Conservation (phyloP, 148 eudicot genomes). For the Fagopyrum tataricum region DNA sequence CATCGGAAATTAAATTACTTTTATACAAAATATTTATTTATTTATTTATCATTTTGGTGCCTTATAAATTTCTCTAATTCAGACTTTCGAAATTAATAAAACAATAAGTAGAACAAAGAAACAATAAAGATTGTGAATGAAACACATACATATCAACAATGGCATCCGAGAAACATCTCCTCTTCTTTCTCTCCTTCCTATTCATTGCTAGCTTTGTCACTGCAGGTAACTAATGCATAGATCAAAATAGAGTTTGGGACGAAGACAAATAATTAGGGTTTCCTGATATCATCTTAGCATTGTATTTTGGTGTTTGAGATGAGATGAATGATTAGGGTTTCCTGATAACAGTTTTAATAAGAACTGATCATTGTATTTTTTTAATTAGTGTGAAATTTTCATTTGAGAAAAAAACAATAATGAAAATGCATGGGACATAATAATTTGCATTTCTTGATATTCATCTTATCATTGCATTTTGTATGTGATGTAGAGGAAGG, state of each 20-base stretch:
- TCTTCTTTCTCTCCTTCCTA: conserved; percentile 2
- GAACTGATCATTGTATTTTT: neutral
- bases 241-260: too few relatives aligned
- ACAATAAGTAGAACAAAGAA: neutral
- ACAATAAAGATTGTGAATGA: neutral
- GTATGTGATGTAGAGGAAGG: neutral
- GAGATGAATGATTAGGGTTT: too few relatives aligned
- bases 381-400: neutral
- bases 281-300: too few relatives aligned
- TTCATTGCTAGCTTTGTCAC: neutral
- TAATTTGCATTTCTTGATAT: too few relatives aligned
- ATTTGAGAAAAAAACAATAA: neutral
- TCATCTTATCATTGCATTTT: too few relatives aligned
- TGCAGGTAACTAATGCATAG: neutral
- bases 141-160: neutral
- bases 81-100: neutral
- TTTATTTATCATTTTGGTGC: neutral
- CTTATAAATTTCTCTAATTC: neutral
- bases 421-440: neutral
- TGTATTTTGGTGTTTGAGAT: too few relatives aligned
- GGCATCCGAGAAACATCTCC: neutral
- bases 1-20: neutral
- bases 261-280: too few relatives aligned
- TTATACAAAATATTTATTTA: neutral
- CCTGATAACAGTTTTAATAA: too few relatives aligned